Evolutionary conservation across 305 asterid genomes (phyloP), one percentile per base, ranked within the genome.

Genomic region (Nicotiana rustica): DNA sequence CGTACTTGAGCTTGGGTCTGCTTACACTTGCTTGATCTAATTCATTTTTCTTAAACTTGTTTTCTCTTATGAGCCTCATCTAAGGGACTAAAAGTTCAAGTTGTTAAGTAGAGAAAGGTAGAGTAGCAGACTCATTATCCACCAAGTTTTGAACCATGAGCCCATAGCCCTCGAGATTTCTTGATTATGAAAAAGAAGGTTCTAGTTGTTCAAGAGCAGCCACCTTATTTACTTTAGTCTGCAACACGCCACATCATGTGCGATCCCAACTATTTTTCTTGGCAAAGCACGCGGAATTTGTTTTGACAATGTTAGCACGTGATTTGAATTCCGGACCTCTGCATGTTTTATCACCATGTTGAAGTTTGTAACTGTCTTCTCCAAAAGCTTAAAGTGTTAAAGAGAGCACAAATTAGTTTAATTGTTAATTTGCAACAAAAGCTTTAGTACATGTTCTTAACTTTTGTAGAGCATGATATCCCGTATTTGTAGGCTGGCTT

Each of bases 331-430:
- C 61, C 6, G 7, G 13, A 13, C 6, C 61, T 71, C 41, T 71
- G 21, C 62, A 44, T 71, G 18, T 6, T 71, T 10, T 6, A 21
- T 12, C 21, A 71, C 36, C 61, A 71, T 47, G 49, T 71, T 47
- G 10, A 47, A 47, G 79, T 44, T 21, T 47, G 78, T 18, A n/a
- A 18, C 59, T 70, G 21, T 44, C 36, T 19, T 70, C 36, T 19
- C 13, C 19, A 44, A 70, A 70, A 70, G 35, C 77, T 38, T 41
- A 68, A n/a, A 41, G 5, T n/a, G 56, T 69, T 44, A 69, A n/a
- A 41, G 47, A 41, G 49, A 12, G 59, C 17, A 52, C 73, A 21
- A 25, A 6, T 17, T 67, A 2, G n/a, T 14, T 33, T 33, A 1
- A 56, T 44, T 44, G 4, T 35, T n/a, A 15, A 33, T 44, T 71